Base-by-base conservation (phyloP, 371 early-diverging fungal species). In the Enteropsectra breve region DNA sequence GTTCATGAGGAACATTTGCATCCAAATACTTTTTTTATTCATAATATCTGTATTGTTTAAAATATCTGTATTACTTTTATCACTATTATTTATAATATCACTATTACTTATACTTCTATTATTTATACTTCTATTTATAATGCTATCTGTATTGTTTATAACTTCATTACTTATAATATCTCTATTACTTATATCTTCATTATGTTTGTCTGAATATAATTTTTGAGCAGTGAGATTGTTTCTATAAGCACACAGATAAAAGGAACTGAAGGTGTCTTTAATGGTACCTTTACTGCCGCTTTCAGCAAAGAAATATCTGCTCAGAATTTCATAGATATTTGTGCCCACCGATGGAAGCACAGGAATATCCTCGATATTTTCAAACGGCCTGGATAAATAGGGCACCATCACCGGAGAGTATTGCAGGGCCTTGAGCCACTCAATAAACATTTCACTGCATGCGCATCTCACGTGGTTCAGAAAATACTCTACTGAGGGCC, bases 401-500 rank as follows among this genome's bases (percentile, higher is more conserved):
- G 58, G 58, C 11, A 11, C 56, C 61, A 56, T 5, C 11, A 56
- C 8, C 8, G 8, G 11, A 40, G 6, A 11, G 56, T 56, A 23
- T 8, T 56, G 28, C 6, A 5, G 6, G 28, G 11, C 6, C 38
- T 26, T n/a, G 11, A 56, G 5, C 56, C 55, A 63, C 11, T 64
- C 65, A 24, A 66, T 37, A n/a, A 70, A 70, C 1, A 26, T 36
- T 32, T 24, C 38, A 56, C 45, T 40, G 26, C 68, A 56, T 26
- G 32, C 45, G 38, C 63, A 63, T 13, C 24, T 13, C 5, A 55
- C 46, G 5, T 53, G 49, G 15, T 54, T 64, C 30, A 70, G 33
- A 36, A 70, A 70, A 48, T 45, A 64, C 55, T 70, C 70, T 6
- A 70, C 13, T 24, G 26, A 36, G 15, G 68, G 68, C 46, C 47